phyloP scores from a whole-genome alignment of 345 rosid genomes.

The Salix purpurea region DNA sequence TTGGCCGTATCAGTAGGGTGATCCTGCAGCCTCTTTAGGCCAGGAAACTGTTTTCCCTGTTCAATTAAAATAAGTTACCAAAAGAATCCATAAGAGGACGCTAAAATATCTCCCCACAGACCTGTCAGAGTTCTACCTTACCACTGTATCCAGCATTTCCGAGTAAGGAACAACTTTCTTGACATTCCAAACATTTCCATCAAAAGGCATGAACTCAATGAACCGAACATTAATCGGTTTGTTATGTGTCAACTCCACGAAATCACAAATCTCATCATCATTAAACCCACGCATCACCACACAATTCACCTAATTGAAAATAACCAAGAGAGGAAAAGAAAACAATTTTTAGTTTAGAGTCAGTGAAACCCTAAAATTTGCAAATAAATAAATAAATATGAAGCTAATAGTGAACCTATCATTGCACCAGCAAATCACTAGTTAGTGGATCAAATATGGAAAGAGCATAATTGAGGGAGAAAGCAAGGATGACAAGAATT shows the following conservation, averaged over 20 bases:
- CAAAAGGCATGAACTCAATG: conserved; percentile 98
- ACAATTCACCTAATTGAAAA: conserved; percentile 61
- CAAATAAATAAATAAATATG: neutral
- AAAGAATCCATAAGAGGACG: conserved; percentile 4
- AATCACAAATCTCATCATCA: conserved; percentile 93
- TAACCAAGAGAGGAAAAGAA: neutral
- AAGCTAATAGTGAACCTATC: neutral
- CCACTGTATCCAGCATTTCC: conserved; percentile 90
- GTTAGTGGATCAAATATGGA: neutral
- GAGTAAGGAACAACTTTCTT: conserved; percentile 77
- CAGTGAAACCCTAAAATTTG: neutral
- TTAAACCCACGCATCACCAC: conserved; percentile 94
- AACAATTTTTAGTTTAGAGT: neutral
- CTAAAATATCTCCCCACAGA: conserved; percentile 8
- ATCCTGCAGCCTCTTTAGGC: conserved; percentile 60
- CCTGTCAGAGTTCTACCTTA: conserved; percentile 56
- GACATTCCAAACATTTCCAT: conserved; percentile 95
- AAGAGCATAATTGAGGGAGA: neutral
- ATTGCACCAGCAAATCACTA: neutral
- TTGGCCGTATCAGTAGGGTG: conserved; percentile 87
- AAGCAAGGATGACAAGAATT: neutral
- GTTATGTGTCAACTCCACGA: conserved; percentile 71
- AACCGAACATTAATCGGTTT: conserved; percentile 87
- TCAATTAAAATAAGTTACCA: conserved; percentile 6
- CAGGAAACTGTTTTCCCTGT: conserved; percentile 52